Conservation (phyloP, 2,329 filamentous ascomycete species). For the Simplicillium sp. region DNA sequence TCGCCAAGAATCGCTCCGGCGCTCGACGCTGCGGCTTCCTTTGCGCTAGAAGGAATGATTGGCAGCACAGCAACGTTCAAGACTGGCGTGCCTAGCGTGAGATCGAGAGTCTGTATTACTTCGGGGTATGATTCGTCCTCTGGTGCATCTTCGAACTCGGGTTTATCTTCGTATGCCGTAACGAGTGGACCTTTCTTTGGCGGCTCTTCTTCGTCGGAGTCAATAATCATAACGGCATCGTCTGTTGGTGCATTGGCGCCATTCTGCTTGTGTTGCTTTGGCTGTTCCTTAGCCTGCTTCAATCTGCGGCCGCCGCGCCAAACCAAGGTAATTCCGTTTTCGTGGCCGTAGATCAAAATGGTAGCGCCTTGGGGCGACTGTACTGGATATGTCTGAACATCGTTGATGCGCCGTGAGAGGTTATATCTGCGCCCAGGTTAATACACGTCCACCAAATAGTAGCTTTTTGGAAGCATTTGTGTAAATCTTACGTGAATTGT, state of each 20-base stretch:
- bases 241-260: conserved; percentile 26
- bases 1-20: conserved; percentile 40
- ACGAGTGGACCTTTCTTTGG: conserved; percentile 19
- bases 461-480: not conserved
- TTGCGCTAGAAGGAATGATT: conserved; percentile 35
- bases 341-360: conserved; percentile 53
- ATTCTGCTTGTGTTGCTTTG: conserved; percentile 37
- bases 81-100: conserved; percentile 48
- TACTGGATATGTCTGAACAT: conserved; percentile 52
- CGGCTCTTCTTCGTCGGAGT: conserved; percentile 50
- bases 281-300: conserved; percentile 29
- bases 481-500: conserved; percentile 32
- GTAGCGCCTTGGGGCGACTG: conserved; percentile 54
- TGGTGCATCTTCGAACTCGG: conserved; percentile 40
- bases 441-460: not conserved
- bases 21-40: conserved; percentile 36
- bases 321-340: conserved; percentile 49
- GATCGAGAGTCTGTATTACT: conserved; percentile 50
- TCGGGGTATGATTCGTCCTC: conserved; percentile 43
- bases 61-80: conserved; percentile 47
- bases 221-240: conserved; percentile 52
- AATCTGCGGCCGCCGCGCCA: conserved; percentile 56
- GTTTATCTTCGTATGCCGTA: conserved; percentile 10
- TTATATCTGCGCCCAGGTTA: conserved; percentile 39
- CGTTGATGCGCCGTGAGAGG: conserved; percentile 45